Percentiles rank a stretch among this genome's conserved stretches.
These are phyloP conservation scores for Annona cherimola DNA, from an alignment of 164 flowering plant genomes.

Conservation along the genomic window DNA sequence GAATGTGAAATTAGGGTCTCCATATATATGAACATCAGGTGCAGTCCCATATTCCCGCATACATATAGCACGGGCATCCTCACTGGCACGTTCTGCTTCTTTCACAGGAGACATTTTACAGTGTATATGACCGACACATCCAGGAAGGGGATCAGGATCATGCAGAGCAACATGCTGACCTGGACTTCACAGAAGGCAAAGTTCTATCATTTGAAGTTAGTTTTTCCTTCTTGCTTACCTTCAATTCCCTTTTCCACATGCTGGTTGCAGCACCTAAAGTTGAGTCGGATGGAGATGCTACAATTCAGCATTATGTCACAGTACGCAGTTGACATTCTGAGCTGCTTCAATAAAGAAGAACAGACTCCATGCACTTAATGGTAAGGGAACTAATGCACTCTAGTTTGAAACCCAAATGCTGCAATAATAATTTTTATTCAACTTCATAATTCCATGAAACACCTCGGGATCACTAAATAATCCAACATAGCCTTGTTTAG, in stretches of 20 bases:
- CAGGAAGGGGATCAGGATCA: slow-evolving; percentile 78
- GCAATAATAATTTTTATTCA: too few relatives aligned
- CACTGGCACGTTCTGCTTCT: slow-evolving; percentile 74
- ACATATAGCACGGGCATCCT: slow-evolving; percentile 84
- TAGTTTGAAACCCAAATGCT: too few relatives aligned
- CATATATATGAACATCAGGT: slow-evolving; percentile 73
- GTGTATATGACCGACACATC: slow-evolving; percentile 75
- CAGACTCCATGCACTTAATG: too few relatives aligned
- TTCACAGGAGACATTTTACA: slow-evolving; percentile 86
- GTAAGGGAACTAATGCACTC: too few relatives aligned
- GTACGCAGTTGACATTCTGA: background rate
- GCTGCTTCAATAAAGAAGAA: background rate
- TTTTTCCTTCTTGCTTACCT: background rate
- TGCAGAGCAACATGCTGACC: slow-evolving; percentile 98
- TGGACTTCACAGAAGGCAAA: slow-evolving; percentile 30
- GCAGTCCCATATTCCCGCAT: slow-evolving; percentile 83
- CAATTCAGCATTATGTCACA: background rate
- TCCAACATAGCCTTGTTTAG: background rate
- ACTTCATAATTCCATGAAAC: too few relatives aligned
- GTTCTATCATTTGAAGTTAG: slow-evolving; percentile 1
- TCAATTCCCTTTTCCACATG: too few relatives aligned
- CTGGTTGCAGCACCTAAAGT: too few relatives aligned
- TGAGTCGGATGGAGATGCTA: background rate
- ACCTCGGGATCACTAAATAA: background rate
- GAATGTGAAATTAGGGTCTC: slow-evolving; percentile 83